Percentiles rank a stretch among this genome's conserved stretches.
Evolutionary conservation across 106 monocot species (phyloP).

Genomic region (Apostasia shenzhenica): DNA sequence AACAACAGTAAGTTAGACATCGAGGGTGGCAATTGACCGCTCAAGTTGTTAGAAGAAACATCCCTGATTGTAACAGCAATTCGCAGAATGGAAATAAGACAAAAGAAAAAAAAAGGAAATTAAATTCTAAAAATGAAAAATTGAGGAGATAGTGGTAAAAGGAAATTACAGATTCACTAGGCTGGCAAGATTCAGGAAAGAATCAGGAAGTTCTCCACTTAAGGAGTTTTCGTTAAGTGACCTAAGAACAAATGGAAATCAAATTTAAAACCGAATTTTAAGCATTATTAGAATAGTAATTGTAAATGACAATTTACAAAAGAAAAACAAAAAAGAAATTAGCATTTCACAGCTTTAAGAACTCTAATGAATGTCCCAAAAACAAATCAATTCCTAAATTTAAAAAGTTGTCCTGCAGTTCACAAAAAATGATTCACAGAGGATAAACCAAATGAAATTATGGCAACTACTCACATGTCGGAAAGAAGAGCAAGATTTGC

Average conservation of each 20-base stretch:
- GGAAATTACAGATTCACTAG: conserved; percentile 67
- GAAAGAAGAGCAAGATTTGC: conserved; percentile 46
- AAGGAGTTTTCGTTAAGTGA: conserved; percentile 69
- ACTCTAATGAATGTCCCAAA: too few species aligned
- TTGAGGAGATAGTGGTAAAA: neutral
- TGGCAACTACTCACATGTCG: conserved; percentile 43
- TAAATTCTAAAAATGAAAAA: neutral
- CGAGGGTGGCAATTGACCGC: conserved; percentile 66
- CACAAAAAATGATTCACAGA: too few species aligned
- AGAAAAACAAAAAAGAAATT: too few species aligned
- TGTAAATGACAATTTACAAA: too few species aligned
- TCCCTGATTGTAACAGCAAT: conserved; percentile 37
- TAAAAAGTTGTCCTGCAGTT: too few species aligned
- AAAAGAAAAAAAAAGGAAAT: conserved; percentile 6
- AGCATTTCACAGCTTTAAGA: too few species aligned
- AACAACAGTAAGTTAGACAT: conserved; percentile 63
- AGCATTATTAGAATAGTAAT: too few species aligned
- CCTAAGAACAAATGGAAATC: conserved; percentile 24
- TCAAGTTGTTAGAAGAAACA: conserved; percentile 81
- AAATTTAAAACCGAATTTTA: too few species aligned
- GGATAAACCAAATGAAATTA: neutral
- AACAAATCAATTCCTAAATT: too few species aligned
- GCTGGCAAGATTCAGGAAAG: conserved; percentile 52
- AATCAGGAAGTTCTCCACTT: conserved; percentile 71
- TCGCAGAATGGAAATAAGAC: neutral